Evolutionary conservation across 345 rosid species (phyloP).

Genomic region (Ceriops zippeliana): DNA sequence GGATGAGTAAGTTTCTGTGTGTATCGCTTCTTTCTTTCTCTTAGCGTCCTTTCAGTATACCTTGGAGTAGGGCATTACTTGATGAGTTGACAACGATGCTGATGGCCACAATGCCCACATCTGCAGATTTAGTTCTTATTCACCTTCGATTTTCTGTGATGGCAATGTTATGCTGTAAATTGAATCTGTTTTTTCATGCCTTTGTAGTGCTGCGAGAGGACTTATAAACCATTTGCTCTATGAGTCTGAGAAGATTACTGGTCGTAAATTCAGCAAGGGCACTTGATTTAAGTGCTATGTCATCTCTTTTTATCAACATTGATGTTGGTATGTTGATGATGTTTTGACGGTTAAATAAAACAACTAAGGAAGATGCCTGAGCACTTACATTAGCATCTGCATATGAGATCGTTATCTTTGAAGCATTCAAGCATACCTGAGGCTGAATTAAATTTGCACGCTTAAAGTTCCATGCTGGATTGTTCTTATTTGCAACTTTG

Average conservation of each 20-base stretch:
- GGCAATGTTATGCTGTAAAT: no score
- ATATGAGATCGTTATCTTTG: no score
- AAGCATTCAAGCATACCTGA: no score
- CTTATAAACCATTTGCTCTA: conserved; percentile 85
- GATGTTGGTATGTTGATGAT: not conserved
- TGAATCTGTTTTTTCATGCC: not conserved
- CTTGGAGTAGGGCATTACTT: not conserved
- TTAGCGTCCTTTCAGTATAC: not conserved
- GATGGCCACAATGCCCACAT: no score
- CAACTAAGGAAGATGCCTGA: not conserved
- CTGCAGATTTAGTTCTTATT: no score
- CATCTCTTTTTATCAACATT: not conserved
- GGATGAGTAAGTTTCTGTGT: conserved; percentile 67
- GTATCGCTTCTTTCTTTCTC: not conserved
- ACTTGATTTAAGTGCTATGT: conserved; percentile 15
- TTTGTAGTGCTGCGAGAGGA: conserved; percentile 90
- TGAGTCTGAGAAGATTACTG: conserved; percentile 73
- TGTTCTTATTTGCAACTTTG: no score
- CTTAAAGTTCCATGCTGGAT: no score
- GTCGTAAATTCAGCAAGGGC: conserved; percentile 65
- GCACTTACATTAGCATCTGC: no score
- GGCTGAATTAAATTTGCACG: no score
- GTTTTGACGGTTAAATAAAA: not conserved
- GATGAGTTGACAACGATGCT: no score
- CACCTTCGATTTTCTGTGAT: not conserved